Base-by-base conservation (phyloP, 148 eudicot genomes). In the Nepenthes mirabilis region DNA sequence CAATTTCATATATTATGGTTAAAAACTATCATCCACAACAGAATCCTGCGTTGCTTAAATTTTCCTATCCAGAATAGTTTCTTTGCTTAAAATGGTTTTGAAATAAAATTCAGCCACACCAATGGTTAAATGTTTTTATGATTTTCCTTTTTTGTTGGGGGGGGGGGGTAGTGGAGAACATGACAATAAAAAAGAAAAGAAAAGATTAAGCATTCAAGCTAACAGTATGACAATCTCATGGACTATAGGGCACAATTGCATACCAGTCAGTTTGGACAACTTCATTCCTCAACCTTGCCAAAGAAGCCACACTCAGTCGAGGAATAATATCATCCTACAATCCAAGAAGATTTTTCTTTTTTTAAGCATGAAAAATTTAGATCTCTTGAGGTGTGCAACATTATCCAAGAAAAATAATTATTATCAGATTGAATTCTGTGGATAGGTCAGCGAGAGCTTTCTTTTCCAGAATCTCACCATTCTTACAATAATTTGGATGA, bases 271-370 rank as follows among this genome's bases (percentile, higher is more conserved):
- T 88, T 57, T 80, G 85, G 57, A 91, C 74, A 62, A 93, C 83
- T 79, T 93, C 98, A 73, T 88, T 88, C 78, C 98, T 88, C 72
- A 88, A 68, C 72, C 96, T 83, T 36, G 86, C 81, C 68, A 88
- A 68, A 61, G 96, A 79, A 71, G 89, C 95, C 57, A 76, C 77
- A 71, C 96, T 88, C 61, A 93, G 75, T 61, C 96, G 80, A 67
- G 98, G 98, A 65, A 93, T 65, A 36, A 93, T 88, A 71, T 93
- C 96, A 77, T 86, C 98, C 98, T 93, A 87, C 75, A 74, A n/a
- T 56, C 34, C 40, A 56, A 56, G 37, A 51, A 69, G 47, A 23
- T 23, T 23, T 23, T 23, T 23, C 0, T 23, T 23, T 52, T 33
- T 51, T 10, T 14, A 63, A 52, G 9, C 2, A 43, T 33, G n/a